phyloP scores from a whole-genome alignment of 2,329 filamentous ascomycete genomes.

The Trichoderma gracile region DNA sequence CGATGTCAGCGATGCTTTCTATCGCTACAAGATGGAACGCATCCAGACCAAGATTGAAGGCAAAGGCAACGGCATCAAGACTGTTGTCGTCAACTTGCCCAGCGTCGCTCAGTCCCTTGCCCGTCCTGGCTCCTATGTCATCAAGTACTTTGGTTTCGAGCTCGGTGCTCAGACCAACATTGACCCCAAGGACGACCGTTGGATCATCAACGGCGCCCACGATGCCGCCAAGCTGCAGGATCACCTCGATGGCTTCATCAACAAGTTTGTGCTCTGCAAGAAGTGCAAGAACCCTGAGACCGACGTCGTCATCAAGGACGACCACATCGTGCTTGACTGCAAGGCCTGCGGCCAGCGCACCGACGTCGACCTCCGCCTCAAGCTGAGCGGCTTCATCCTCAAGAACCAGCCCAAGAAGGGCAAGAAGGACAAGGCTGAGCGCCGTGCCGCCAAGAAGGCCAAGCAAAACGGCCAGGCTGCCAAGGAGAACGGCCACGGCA shows the following conservation, averaged over 20 bases:
- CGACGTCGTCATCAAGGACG: slow-evolving; percentile 92
- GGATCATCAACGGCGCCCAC: slow-evolving; percentile 99
- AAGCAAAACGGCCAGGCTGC: slow-evolving; percentile 67
- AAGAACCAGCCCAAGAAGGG: slow-evolving; percentile 93
- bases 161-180: slow-evolving; percentile 98
- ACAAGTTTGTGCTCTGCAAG: slow-evolving; percentile 98
- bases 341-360: slow-evolving; percentile 96
- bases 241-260: slow-evolving; percentile 96
- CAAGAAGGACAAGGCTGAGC: slow-evolving; percentile 94
- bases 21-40: slow-evolving; percentile 99
- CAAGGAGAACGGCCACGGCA: slow-evolving; percentile 59
- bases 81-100: slow-evolving; percentile 91
- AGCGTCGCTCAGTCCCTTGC: slow-evolving; percentile 90
- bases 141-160: slow-evolving; percentile 99
- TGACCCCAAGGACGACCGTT: slow-evolving; percentile 94
- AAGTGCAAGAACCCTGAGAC: slow-evolving; percentile 99
- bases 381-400: slow-evolving; percentile 95
- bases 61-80: slow-evolving; percentile 99
- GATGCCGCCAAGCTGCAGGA: slow-evolving; percentile 95
- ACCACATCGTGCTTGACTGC: slow-evolving; percentile 90
- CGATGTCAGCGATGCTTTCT: slow-evolving; percentile 98
- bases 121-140: slow-evolving; percentile 89
- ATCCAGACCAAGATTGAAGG: slow-evolving; percentile 99
- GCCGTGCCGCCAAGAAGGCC: slow-evolving; percentile 88
- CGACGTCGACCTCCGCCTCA: slow-evolving; percentile 88